Evolutionary conservation across 2,329 filamentous ascomycete species (phyloP).

Genomic region (Emmonsiellopsis sp.): DNA sequence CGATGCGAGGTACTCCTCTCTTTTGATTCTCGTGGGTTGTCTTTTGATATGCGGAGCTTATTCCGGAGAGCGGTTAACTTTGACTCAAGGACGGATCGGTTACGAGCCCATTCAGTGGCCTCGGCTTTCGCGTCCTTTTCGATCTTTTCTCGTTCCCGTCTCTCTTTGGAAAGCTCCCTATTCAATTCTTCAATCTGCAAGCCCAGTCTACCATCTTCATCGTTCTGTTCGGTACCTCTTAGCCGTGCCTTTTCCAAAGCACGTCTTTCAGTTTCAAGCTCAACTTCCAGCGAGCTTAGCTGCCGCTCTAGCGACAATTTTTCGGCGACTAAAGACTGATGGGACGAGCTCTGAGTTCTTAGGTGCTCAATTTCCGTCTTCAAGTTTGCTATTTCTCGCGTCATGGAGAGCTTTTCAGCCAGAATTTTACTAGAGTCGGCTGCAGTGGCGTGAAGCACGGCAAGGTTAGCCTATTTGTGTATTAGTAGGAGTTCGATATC

Average conservation of each 20-base stretch:
- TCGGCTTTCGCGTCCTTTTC: slow-evolving; percentile 54
- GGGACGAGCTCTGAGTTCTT: slow-evolving; percentile 47
- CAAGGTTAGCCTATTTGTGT: slow-evolving; percentile 44
- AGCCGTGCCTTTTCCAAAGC: slow-evolving; percentile 50
- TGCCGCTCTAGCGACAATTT: slow-evolving; percentile 74
- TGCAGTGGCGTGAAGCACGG: slow-evolving; percentile 56
- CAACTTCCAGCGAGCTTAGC: slow-evolving; percentile 65
- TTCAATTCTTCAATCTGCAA: slow-evolving; percentile 41
- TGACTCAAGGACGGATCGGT: slow-evolving; percentile 58
- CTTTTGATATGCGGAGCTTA: slow-evolving; percentile 55
- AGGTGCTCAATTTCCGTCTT: slow-evolving; percentile 56
- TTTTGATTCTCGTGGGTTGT: slow-evolving; percentile 28
- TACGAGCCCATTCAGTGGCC: slow-evolving; percentile 51
- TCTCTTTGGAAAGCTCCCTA: slow-evolving; percentile 51
- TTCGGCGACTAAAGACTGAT: slow-evolving; percentile 66
- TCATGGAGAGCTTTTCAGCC: slow-evolving; percentile 54
- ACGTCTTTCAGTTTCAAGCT: slow-evolving; percentile 75
- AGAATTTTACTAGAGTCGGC: slow-evolving; percentile 63
- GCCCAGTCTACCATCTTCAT: slow-evolving; percentile 32
- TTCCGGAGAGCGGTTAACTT: slow-evolving; percentile 60
- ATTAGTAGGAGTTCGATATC: background rate
- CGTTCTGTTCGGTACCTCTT: slow-evolving; percentile 26
- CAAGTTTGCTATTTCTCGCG: slow-evolving; percentile 50
- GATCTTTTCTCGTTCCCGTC: slow-evolving; percentile 54
- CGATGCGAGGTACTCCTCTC: slow-evolving; percentile 5